Evolutionary conservation across 176 grass and related monocot genomes (phyloP).

Genomic region (Themeda triandra): DNA sequence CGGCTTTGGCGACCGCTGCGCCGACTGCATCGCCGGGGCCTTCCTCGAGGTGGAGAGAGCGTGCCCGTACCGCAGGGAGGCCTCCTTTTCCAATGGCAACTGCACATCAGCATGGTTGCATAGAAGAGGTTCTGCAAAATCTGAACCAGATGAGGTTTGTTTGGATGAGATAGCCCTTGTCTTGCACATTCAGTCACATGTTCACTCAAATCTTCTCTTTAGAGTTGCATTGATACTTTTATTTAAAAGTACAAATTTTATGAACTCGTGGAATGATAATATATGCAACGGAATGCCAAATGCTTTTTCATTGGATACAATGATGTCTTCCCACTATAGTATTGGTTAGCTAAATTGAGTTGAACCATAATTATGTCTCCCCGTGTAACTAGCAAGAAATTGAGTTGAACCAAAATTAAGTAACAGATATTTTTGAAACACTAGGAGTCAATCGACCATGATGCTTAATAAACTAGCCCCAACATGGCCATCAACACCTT

Average conservation of each 20-base stretch:
- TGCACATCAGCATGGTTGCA: constrained; percentile 60
- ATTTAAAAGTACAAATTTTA: background rate
- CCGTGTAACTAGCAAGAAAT: no score
- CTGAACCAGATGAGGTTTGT: constrained; percentile 69
- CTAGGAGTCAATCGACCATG: no score
- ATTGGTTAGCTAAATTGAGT: no score
- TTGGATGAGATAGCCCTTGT: constrained; percentile 1
- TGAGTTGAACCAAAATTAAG: no score
- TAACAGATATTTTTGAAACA: no score
- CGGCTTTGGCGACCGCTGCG: background rate
- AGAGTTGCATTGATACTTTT: background rate
- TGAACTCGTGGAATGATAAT: background rate
- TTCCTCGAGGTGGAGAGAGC: background rate
- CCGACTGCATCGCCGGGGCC: constrained; percentile 16
- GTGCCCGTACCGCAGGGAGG: constrained; percentile 7
- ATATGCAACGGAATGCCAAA: background rate
- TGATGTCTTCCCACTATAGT: no score
- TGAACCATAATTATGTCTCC: no score
- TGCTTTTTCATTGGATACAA: no score
- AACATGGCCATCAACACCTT: no score
- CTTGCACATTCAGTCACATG: background rate
- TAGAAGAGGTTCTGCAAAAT: constrained; percentile 84
- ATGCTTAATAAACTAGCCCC: no score
- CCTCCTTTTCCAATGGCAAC: background rate
- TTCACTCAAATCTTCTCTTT: background rate